Evolutionary conservation across 1,139 yeast species (phyloP).

Genomic region (Casaregolazyma suthepensis): DNA sequence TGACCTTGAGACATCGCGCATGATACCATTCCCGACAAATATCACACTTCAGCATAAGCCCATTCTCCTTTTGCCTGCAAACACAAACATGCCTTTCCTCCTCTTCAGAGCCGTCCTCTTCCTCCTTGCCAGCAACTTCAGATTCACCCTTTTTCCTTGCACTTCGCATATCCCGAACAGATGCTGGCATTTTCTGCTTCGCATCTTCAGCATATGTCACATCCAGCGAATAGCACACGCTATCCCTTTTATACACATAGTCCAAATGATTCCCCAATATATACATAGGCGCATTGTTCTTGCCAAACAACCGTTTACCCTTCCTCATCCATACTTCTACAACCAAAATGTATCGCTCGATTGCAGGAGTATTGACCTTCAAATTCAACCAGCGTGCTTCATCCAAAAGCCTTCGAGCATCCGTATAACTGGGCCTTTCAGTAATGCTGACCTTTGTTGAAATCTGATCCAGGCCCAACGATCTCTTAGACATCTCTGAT

Average conservation of each 20-base stretch:
- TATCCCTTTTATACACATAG: constrained; percentile 33
- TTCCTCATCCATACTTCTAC: constrained; percentile 41
- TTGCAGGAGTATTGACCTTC: constrained; percentile 15
- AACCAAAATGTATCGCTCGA: constrained; percentile 19
- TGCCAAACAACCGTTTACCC: constrained; percentile 38
- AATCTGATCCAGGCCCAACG: constrained; percentile 20
- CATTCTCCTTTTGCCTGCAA: constrained; percentile 64
- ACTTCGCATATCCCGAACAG: not conserved
- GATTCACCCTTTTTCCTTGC: not conserved
- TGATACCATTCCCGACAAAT: constrained; percentile 79
- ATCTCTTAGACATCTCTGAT: constrained; percentile 9
- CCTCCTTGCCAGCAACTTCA: not conserved
- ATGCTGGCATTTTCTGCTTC: constrained; percentile 1
- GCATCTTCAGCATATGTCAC: constrained; percentile 34
- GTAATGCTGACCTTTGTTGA: constrained; percentile 22
- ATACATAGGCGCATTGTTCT: constrained; percentile 32
- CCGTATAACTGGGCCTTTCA: constrained; percentile 29
- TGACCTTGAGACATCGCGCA: constrained; percentile 52
- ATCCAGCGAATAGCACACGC: constrained; percentile 37
- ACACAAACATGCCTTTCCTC: constrained; percentile 45
- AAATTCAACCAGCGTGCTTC: constrained; percentile 20
- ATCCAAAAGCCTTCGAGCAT: constrained; percentile 26
- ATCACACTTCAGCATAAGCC: constrained; percentile 75
- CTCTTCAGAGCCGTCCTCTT: constrained; percentile 3
- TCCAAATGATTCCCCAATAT: constrained; percentile 32